These are phyloP conservation scores for Grifola frondosa DNA, from an alignment of 1,284 basidiomycete species.

Conservation along the genomic window DNA sequence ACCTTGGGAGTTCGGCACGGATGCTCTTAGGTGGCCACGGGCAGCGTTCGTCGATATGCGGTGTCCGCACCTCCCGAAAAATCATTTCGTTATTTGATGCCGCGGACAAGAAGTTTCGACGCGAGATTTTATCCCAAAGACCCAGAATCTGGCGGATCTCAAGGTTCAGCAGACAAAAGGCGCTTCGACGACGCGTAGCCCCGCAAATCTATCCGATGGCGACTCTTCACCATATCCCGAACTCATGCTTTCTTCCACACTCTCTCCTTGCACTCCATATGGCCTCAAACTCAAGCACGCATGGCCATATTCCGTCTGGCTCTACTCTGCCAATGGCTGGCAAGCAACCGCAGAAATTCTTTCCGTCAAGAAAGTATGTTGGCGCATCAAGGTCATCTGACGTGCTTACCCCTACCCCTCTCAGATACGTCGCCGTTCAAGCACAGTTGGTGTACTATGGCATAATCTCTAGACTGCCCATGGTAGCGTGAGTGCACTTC, in stretches of 20 bases:
- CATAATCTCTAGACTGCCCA: conserved; percentile 39
- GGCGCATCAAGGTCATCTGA: neutral
- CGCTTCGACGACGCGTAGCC: conserved; percentile 7
- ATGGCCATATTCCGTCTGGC: conserved; percentile 8
- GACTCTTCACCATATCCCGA: conserved; percentile 16
- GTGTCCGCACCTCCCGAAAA: too few relatives aligned
- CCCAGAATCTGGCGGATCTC: conserved; percentile 12
- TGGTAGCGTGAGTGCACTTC: conserved; percentile 48
- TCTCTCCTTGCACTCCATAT: conserved; percentile 15
- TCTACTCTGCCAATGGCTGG: neutral
- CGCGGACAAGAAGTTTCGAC: too few relatives aligned
- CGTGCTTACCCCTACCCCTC: neutral
- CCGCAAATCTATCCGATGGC: conserved; percentile 7
- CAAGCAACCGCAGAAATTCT: conserved; percentile 7
- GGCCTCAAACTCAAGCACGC: conserved; percentile 14
- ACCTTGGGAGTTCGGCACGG: too few relatives aligned
- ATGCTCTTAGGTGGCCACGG: too few relatives aligned
- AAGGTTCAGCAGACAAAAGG: conserved; percentile 14
- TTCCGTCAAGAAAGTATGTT: conserved; percentile 27
- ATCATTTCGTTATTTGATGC: too few relatives aligned
- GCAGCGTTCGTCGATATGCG: too few relatives aligned
- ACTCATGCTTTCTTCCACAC: conserved; percentile 16
- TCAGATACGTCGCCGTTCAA: conserved; percentile 47
- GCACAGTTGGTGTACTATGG: conserved; percentile 47
- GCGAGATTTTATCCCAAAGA: too few relatives aligned